These are phyloP conservation scores for Corylus americana DNA, from an alignment of 306 rosid species.

Conservation along the genomic window DNA sequence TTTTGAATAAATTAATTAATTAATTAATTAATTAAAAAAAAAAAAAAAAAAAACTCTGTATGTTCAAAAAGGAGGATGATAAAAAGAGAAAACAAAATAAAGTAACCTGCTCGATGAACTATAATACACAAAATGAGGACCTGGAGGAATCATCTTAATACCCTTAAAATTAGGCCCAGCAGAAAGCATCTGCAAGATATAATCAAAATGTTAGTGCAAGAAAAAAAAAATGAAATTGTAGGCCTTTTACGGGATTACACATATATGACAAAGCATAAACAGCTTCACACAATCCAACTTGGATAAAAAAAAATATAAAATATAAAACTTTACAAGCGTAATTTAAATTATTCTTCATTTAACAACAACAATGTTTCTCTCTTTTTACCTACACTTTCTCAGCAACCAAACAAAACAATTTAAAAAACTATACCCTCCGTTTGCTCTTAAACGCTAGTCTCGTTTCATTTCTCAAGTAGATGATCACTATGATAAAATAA, in stretches of 20 bases:
- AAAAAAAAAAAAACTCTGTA: no score
- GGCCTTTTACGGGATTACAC: not conserved
- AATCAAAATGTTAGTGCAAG: constrained; percentile 7
- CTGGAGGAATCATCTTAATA: constrained; percentile 93
- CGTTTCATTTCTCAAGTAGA: not conserved
- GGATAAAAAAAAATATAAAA: not conserved
- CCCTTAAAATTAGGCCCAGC: constrained; percentile 88
- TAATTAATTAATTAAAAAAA: no score
- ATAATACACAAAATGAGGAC: constrained; percentile 81
- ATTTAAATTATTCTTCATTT: no score
- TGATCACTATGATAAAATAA: no score
- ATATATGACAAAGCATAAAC: not conserved
- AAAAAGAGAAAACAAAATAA: not conserved
- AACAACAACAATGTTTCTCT: no score
- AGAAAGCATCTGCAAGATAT: constrained; percentile 54
- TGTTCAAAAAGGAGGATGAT: not conserved
- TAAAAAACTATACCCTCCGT: not conserved
- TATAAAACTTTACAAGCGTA: not conserved
- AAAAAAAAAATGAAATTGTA: not conserved
- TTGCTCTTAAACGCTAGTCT: not conserved
- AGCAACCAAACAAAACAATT: no score
- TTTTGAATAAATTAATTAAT: no score
- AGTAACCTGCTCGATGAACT: constrained; percentile 82
- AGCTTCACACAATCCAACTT: not conserved
- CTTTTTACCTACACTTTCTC: no score